Evolutionary conservation across 257 asterid genomes (phyloP).

Genomic region (Nicotiana attenuata): DNA sequence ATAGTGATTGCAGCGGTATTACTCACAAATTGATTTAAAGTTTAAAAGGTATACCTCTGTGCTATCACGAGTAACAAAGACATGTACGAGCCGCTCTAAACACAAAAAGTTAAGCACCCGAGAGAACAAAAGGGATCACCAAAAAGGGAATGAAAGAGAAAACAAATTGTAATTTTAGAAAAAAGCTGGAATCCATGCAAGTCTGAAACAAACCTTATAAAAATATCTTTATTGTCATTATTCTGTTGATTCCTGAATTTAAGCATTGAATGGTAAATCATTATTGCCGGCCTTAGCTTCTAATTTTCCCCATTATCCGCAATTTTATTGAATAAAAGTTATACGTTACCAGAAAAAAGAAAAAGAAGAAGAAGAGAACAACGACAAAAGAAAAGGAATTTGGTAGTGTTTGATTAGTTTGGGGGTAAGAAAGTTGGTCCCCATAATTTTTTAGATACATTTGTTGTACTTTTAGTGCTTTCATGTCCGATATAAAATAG

Average conservation of each 20-base stretch:
- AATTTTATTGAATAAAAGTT: not conserved
- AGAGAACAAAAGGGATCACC: not conserved
- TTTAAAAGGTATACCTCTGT: not conserved
- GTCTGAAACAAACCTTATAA: not conserved
- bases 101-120: not conserved
- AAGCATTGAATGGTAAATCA: not conserved
- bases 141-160: not conserved
- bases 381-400: not conserved
- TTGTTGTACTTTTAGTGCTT: no score
- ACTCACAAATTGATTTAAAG: not conserved
- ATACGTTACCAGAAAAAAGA: not conserved
- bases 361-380: not conserved
- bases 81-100: not conserved
- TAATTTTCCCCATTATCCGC: not conserved
- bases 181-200: not conserved
- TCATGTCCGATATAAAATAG: no score
- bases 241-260: constrained; percentile 1
- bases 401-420: not conserved
- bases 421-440: not conserved
- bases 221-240: not conserved
- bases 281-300: constrained; percentile 1
- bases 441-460: no score
- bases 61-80: not conserved
- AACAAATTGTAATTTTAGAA: not conserved
- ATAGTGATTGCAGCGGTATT: not conserved